phyloP scores from a whole-genome alignment of 2,329 filamentous ascomycete species.

The Paracoccidioides lutzii region DNA sequence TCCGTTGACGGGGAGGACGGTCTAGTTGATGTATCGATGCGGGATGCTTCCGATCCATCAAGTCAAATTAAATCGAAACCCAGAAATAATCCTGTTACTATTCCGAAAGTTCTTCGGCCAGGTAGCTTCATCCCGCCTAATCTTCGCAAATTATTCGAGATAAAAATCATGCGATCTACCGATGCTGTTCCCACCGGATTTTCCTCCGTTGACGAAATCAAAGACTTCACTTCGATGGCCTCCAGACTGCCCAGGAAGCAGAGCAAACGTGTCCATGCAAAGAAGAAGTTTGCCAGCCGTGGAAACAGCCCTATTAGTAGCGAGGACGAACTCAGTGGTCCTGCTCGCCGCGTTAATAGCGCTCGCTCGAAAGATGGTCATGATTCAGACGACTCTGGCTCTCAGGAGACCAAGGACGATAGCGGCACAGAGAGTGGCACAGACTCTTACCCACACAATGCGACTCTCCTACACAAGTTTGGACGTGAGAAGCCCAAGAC shows the following conservation, averaged over 20 bases:
- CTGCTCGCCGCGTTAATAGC: conserved; percentile 8
- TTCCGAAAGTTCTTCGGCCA: conserved; percentile 36
- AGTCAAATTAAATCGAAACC: conserved; percentile 14
- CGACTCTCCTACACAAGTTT: neutral
- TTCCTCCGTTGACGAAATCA: conserved; percentile 47
- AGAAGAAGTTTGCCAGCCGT: conserved; percentile 8
- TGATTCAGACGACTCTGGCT: conserved; percentile 13
- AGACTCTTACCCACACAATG: conserved; percentile 15
- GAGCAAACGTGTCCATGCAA: conserved; percentile 9
- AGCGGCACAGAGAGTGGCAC: conserved; percentile 22
- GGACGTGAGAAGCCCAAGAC: neutral
- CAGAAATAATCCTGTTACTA: conserved; percentile 13
- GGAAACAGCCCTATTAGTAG: conserved; percentile 19
- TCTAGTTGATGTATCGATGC: conserved; percentile 81
- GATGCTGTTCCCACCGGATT: conserved; percentile 58
- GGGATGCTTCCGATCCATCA: conserved; percentile 40
- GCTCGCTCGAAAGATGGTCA: conserved; percentile 8
- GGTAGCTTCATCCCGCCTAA: conserved; percentile 47
- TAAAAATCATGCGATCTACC: conserved; percentile 51
- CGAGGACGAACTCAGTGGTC: conserved; percentile 21
- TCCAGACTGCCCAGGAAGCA: conserved; percentile 31
- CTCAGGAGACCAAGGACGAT: conserved; percentile 12
- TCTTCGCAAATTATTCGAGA: conserved; percentile 61
- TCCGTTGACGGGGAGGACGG: conserved; percentile 84
- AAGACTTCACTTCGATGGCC: conserved; percentile 43